Base-by-base conservation (phyloP, 2,329 filamentous ascomycete species). In the Monosporascus sp. region DNA sequence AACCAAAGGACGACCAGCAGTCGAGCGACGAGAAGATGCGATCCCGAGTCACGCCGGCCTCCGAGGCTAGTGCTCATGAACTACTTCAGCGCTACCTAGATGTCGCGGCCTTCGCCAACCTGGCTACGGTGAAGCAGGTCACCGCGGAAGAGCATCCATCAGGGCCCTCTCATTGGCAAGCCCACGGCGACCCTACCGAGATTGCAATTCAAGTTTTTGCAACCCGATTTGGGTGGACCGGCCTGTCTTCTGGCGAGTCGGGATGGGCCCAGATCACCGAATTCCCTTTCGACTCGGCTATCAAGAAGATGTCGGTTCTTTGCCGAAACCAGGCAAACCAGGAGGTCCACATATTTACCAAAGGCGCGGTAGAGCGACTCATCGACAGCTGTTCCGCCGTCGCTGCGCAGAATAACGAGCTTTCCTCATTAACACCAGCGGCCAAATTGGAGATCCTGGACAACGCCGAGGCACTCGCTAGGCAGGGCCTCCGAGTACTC, bases 221-320 rank as follows among this genome's bases (percentile, higher is more conserved):
- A 46, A 84, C 85, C 72, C 82, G 87, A n/a, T 89, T 89, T 60
- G 76, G 78, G 35, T 77, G 55, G 75, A 72, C 49, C 78, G 78
- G 64, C 63, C 69, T 1, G 66, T 71, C 4, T 73, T 9, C 61
- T 66, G 24, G 65, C 68, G 22, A 69, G 69, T n/a, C 61, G 65
- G 22, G 75, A 77, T 52, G 68, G 70, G 40, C 70, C 85, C 31
- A 14, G 45, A 61, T 87, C 9, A 79, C 82, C 1, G 87, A 90
- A 62, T 86, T 86, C 51, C 86, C 86, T 2, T 90, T 90, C 63
- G 86, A 90, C 65, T 89, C 86, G 0, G 81, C 82, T 37, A 81
- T 86, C 69, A 90, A 90, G 72, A 80, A 85, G 54, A 90, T 90
- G 87, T 86, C 84, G 37, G 86, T 89, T 48, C 79, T 89, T 27